A percentile compares a stretch with the other conserved stretches of the same genome.
These are phyloP conservation scores for Tylopilus rubrobrunneus DNA, from an alignment of 768 basidiomycete genomes.

Conservation along the genomic window DNA sequence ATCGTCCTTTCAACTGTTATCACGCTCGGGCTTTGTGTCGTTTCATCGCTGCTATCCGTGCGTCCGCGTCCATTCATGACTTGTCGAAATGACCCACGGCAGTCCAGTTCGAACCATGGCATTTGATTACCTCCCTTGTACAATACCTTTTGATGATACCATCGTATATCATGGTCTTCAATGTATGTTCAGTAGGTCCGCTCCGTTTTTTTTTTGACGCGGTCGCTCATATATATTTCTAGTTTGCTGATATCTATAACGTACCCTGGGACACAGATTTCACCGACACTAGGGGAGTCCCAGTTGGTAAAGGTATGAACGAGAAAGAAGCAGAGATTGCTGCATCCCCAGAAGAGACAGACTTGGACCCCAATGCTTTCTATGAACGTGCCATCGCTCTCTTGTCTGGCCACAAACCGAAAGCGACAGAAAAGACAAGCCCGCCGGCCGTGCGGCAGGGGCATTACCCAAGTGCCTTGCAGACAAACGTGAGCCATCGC, in stretches of 20 bases:
- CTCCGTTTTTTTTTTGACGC: neutral
- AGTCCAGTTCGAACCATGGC: conserved; percentile 89
- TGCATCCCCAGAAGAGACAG: no score
- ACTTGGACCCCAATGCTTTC: no score
- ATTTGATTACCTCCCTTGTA: conserved; percentile 93
- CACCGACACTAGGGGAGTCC: no score
- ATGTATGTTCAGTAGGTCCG: conserved; percentile 69
- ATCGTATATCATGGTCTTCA: conserved; percentile 89
- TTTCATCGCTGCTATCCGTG: conserved; percentile 81
- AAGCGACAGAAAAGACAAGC: conserved; percentile 37
- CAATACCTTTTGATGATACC: conserved; percentile 91
- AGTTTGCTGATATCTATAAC: neutral
- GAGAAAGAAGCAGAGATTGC: no score
- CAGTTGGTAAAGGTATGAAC: no score
- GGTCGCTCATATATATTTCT: neutral
- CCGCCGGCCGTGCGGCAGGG: conserved; percentile 57
- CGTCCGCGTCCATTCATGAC: conserved; percentile 29
- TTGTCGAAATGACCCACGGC: neutral
- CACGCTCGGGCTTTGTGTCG: conserved; percentile 84
- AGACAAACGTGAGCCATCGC: conserved; percentile 62
- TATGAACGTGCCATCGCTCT: no score
- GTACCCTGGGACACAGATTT: no score
- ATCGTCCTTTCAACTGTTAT: conserved; percentile 82
- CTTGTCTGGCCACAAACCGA: no score
- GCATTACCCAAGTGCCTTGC: conserved; percentile 83